Percentiles rank a stretch among this genome's conserved stretches.
Conservation (phyloP, 2,329 filamentous ascomycete species). For the Talaromyces sp. region DNA sequence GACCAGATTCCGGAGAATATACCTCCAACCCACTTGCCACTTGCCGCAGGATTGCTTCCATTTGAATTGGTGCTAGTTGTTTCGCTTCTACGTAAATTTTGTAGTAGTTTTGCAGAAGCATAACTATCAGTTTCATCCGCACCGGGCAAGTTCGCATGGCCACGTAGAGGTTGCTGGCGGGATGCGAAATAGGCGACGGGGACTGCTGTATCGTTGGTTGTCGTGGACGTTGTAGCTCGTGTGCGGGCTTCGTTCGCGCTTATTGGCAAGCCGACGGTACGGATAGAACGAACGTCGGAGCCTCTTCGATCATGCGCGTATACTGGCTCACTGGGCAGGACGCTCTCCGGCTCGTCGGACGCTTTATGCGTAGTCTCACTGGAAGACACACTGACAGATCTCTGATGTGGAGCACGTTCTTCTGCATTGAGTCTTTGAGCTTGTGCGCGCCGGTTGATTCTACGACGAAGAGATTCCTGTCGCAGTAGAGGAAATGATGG, state of each 20-base stretch:
- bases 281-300: slow-evolving; percentile 45
- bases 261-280: slow-evolving; percentile 44
- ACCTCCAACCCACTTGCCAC: slow-evolving; percentile 52
- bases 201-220: slow-evolving; percentile 49
- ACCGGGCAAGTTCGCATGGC: slow-evolving; percentile 25
- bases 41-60: slow-evolving; percentile 46
- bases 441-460: slow-evolving; percentile 51
- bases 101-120: slow-evolving; percentile 55
- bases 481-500: slow-evolving; percentile 50
- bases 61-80: slow-evolving; percentile 47
- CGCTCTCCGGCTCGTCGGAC: slow-evolving; percentile 32
- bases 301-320: slow-evolving; percentile 33
- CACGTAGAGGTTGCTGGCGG: slow-evolving; percentile 36
- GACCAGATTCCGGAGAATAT: slow-evolving; percentile 57
- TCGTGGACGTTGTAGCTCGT: slow-evolving; percentile 51
- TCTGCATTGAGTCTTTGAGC: slow-evolving; percentile 43
- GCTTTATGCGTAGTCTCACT: slow-evolving; percentile 39
- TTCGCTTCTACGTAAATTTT: slow-evolving; percentile 53
- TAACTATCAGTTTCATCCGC: slow-evolving; percentile 40
- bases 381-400: slow-evolving; percentile 46
- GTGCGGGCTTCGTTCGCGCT: slow-evolving; percentile 43
- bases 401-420: slow-evolving; percentile 32
- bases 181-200: slow-evolving; percentile 54
- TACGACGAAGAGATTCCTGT: slow-evolving; percentile 53
- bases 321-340: slow-evolving; percentile 21